Conservation (phyloP, 1,284 basidiomycete species). For the Ganoderma boninense region DNA sequence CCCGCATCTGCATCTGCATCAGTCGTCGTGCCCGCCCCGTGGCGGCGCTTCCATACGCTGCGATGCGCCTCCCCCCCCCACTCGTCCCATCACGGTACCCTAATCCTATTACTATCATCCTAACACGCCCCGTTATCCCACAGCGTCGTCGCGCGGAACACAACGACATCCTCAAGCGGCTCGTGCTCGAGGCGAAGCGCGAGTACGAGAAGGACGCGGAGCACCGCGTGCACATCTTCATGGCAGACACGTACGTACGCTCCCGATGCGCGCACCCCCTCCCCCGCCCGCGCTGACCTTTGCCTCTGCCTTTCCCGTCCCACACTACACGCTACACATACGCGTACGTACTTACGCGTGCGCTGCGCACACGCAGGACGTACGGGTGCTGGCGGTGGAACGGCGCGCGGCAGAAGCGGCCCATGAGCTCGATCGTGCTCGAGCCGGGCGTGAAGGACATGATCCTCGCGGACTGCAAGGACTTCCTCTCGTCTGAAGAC, state of each 20-base stretch:
- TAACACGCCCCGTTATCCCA: slow-evolving; percentile 5
- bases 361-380: slow-evolving; percentile 49
- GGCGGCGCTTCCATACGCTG: background rate
- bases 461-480: slow-evolving; percentile 84
- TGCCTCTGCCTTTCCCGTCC: background rate
- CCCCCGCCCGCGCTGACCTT: background rate
- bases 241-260: slow-evolving; percentile 80
- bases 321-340: background rate
- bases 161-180: slow-evolving; percentile 84
- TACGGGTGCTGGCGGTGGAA: slow-evolving; percentile 87
- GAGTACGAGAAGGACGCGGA: slow-evolving; percentile 90
- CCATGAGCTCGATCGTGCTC: slow-evolving; percentile 87
- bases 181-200: slow-evolving; percentile 84
- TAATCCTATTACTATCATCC: no score
- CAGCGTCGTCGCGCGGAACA: slow-evolving; percentile 85
- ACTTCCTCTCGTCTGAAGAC: slow-evolving; percentile 84
- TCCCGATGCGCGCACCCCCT: background rate
- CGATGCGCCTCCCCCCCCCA: background rate
- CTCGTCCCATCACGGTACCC: slow-evolving; percentile 9
- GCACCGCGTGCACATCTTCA: slow-evolving; percentile 86
- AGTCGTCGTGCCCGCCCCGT: no score
- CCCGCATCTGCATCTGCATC: background rate
- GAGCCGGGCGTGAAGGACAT: slow-evolving; percentile 88
- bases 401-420: slow-evolving; percentile 84
- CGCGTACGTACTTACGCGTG: no score